Percentiles rank a stretch among this genome's conserved stretches.
These are phyloP conservation scores for Globisporangium camurandrum DNA, from an alignment of 352 stramenopile genomes.

Conservation along the genomic window DNA sequence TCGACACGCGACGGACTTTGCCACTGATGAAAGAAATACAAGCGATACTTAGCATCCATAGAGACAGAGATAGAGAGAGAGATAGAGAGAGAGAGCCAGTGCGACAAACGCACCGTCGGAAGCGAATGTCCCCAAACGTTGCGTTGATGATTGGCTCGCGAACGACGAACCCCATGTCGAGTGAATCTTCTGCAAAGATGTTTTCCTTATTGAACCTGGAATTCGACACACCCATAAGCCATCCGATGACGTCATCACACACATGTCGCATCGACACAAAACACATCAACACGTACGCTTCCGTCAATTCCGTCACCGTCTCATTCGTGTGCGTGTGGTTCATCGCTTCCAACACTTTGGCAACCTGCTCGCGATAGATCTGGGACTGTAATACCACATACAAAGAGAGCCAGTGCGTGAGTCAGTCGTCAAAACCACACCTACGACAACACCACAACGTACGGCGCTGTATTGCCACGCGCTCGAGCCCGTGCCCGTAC, in stretches of 20 bases:
- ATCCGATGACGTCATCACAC: neutral
- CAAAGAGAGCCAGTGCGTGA: slow-evolving; percentile 3
- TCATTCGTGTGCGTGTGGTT: slow-evolving; percentile 86
- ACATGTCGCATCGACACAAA: neutral
- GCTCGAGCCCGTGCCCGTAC: slow-evolving; percentile 81
- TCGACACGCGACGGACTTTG: slow-evolving; percentile 75
- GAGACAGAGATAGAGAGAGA: too few species aligned
- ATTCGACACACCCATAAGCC: neutral
- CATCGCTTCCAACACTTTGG: slow-evolving; percentile 75
- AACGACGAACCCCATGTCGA: slow-evolving; percentile 84
- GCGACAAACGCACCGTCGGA: slow-evolving; percentile 47
- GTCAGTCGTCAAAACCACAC: neutral
- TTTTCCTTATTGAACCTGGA: slow-evolving; percentile 82
- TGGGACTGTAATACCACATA: slow-evolving; percentile 38
- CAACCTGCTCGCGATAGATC: slow-evolving; percentile 82
- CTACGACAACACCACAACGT: slow-evolving; percentile 14
- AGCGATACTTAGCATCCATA: neutral
- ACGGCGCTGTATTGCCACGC: slow-evolving; percentile 85
- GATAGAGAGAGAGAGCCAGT: too few species aligned
- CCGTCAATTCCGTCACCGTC: slow-evolving; percentile 80
- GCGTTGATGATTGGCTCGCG: slow-evolving; percentile 87
- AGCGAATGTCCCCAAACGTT: slow-evolving; percentile 85
- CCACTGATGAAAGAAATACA: slow-evolving; percentile 27
- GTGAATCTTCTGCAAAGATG: slow-evolving; percentile 72
- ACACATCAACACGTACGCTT: slow-evolving; percentile 43